Evolutionary conservation across 2,329 filamentous ascomycete genomes (phyloP).

Genomic region (Cercospora zeae-maydis): DNA sequence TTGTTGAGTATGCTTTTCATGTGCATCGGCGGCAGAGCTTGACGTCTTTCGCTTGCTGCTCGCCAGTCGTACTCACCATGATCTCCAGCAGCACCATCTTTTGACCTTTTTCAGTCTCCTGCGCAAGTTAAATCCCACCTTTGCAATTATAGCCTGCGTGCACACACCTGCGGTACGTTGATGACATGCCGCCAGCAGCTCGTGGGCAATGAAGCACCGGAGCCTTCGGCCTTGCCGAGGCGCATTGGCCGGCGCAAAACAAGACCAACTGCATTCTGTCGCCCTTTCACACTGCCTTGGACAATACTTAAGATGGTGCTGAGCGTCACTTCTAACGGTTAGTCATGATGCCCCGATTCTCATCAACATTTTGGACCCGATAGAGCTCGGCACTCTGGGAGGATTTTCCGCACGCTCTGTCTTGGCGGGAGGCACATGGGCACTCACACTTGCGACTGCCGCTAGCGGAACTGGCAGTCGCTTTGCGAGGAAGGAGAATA

Average conservation of each 20-base stretch:
- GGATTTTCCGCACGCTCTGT: background rate
- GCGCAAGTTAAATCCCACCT: background rate
- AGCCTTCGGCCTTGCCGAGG: background rate
- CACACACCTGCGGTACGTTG: background rate
- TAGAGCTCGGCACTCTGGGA: background rate
- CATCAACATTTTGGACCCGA: background rate
- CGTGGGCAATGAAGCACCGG: background rate
- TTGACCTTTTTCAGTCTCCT: background rate
- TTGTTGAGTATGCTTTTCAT: conserved; percentile 13
- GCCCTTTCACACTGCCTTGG: background rate
- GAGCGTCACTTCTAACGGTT: no score
- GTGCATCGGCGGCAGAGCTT: background rate
- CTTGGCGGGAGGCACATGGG: background rate
- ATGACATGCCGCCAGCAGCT: background rate
- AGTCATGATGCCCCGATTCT: no score
- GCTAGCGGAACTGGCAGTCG: background rate
- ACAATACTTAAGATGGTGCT: no score
- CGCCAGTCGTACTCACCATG: background rate
- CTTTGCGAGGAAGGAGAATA: background rate
- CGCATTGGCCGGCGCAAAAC: background rate
- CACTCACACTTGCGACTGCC: background rate
- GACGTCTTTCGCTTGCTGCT: background rate
- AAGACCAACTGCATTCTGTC: background rate
- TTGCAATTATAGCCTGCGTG: background rate
- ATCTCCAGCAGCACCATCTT: no score